Conservation (phyloP, 225 moss, liverwort and hornwort genomes). For the Marchantia polymorpha region DNA sequence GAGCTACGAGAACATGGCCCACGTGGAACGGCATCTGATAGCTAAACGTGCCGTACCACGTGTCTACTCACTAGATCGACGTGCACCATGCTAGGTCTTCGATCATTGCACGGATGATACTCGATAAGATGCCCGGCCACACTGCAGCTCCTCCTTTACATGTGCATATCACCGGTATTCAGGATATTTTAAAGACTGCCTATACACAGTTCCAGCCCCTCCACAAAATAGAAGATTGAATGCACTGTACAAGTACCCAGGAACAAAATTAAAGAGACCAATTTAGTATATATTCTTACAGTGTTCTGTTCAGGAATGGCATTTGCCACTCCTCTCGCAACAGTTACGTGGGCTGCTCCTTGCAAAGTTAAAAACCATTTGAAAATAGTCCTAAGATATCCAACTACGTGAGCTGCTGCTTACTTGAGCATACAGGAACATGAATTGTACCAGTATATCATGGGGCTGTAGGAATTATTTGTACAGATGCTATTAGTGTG, state of each 20-base stretch:
- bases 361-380: not conserved
- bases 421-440: slow-evolving; percentile 8
- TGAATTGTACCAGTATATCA: not conserved
- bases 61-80: too few relatives aligned
- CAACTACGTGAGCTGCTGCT: not conserved
- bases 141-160: too few relatives aligned
- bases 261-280: not conserved
- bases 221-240: not conserved
- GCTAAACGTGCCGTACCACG: too few relatives aligned
- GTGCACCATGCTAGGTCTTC: too few relatives aligned
- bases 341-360: not conserved
- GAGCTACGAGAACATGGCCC: too few relatives aligned
- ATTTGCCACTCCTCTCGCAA: not conserved
- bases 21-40: too few relatives aligned
- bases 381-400: not conserved
- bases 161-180: not conserved
- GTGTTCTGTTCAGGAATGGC: slow-evolving; percentile 3
- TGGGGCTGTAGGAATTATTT: not conserved
- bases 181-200: not conserved
- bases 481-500: not conserved
- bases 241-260: not conserved
- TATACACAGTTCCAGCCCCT: too few relatives aligned
- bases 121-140: too few relatives aligned
- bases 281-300: slow-evolving; percentile 1
- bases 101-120: too few relatives aligned